These are phyloP conservation scores for Kalanchoe fedtschenkoi DNA, from an alignment of 164 flowering plant genomes.

Conservation along the genomic window DNA sequence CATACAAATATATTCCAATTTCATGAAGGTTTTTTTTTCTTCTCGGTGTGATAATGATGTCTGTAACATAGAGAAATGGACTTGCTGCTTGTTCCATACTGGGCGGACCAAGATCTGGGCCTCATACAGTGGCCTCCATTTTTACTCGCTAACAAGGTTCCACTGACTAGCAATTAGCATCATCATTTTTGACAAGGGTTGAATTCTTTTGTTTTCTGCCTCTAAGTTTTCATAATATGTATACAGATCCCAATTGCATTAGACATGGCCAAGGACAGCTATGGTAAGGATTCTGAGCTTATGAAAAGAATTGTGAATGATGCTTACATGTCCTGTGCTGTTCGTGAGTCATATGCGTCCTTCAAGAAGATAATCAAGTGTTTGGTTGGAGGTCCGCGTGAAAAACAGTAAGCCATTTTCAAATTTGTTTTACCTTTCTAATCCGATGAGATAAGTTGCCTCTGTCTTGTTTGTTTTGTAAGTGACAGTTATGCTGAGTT, in stretches of 20 bases:
- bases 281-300: slow-evolving; percentile 73
- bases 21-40: neutral
- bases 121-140: slow-evolving; percentile 96
- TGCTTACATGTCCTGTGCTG: slow-evolving; percentile 74
- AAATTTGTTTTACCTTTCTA: neutral
- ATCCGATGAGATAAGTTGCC: neutral
- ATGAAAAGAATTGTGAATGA: slow-evolving; percentile 63
- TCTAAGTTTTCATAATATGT: neutral
- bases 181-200: neutral
- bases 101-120: slow-evolving; percentile 83
- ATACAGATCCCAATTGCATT: slow-evolving; percentile 86
- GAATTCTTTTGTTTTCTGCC: neutral
- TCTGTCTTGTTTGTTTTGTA: no score
- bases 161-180: neutral
- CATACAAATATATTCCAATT: neutral
- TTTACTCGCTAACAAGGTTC: slow-evolving; percentile 94
- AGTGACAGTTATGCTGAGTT: neutral
- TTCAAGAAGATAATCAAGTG: slow-evolving; percentile 50
- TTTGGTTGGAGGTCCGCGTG: slow-evolving; percentile 55
- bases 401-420: slow-evolving; percentile 41
- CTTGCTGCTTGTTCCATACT: slow-evolving; percentile 90
- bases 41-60: neutral
- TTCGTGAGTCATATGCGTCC: slow-evolving; percentile 81
- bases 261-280: slow-evolving; percentile 98
- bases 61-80: slow-evolving; percentile 63